A percentile compares a stretch with the other conserved stretches of the same genome.
Evolutionary conservation across 805 yeast genomes (phyloP).

Genomic region (Komagataella phaffii): DNA sequence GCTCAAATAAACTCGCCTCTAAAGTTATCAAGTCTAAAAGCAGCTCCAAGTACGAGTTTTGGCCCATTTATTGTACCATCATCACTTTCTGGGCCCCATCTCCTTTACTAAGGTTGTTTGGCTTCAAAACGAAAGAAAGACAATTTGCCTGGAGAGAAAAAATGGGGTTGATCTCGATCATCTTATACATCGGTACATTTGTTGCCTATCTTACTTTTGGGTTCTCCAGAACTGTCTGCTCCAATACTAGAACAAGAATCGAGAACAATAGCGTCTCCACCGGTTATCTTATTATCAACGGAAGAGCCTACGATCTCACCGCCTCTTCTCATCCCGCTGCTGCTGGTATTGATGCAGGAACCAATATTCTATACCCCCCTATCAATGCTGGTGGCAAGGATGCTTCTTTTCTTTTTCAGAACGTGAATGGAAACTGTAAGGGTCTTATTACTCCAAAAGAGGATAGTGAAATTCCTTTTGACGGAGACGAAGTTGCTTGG

Average conservation of each 20-base stretch:
- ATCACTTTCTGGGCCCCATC: conserved; percentile 92
- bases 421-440: conserved; percentile 84
- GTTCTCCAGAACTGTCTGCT: conserved; percentile 73
- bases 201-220: conserved; percentile 89
- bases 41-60: conserved; percentile 22
- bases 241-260: conserved; percentile 29
- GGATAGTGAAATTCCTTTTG: conserved; percentile 58
- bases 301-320: conserved; percentile 64
- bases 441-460: conserved; percentile 59
- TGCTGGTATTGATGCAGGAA: conserved; percentile 56
- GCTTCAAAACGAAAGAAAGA: conserved; percentile 65
- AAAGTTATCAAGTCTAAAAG: conserved; percentile 8
- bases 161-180: conserved; percentile 70
- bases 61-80: conserved; percentile 71
- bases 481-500: conserved; percentile 67
- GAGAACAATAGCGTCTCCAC: conserved; percentile 43
- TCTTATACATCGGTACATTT: conserved; percentile 57
- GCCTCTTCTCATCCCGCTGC: conserved; percentile 68
- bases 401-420: conserved; percentile 76
- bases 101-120: conserved; percentile 54
- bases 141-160: conserved; percentile 98
- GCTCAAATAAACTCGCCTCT: conserved; percentile 7
- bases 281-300: conserved; percentile 65
- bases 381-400: conserved; percentile 79
- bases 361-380: conserved; percentile 77